A percentile compares a stretch with the other conserved stretches of the same genome.
phyloP scores from a whole-genome alignment of 176 grass and related monocot genomes.

The Urochloa ruziziensis region DNA sequence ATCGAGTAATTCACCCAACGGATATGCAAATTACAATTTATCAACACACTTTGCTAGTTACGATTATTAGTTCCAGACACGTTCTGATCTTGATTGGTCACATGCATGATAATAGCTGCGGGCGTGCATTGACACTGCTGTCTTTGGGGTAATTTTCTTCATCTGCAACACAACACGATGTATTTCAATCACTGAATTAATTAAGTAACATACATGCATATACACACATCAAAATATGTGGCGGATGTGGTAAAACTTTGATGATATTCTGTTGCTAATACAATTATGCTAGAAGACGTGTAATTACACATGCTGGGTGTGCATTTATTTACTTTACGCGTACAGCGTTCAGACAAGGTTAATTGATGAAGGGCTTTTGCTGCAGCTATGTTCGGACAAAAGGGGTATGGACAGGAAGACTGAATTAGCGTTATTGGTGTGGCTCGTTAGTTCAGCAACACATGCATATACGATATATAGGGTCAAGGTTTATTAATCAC shows the following conservation, averaged over 20 bases:
- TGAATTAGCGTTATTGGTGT: background rate
- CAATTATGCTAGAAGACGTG: background rate
- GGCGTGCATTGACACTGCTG: background rate
- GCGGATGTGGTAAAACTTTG: background rate
- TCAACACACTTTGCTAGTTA: background rate
- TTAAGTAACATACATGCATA: too few species aligned
- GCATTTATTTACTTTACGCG: conserved; percentile 9
- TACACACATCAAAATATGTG: background rate
- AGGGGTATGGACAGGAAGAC: background rate
- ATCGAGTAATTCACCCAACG: background rate
- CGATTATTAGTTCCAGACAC: background rate
- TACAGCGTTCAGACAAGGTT: background rate
- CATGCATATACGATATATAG: background rate
- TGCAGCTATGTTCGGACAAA: background rate
- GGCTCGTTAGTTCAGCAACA: background rate
- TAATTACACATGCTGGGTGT: background rate
- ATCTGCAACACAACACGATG: conserved; percentile 21
- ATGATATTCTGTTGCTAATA: background rate
- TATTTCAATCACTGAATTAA: background rate
- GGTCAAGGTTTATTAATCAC: background rate
- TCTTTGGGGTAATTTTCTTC: conserved; percentile 1
- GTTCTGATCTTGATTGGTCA: background rate
- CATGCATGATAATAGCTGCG: background rate
- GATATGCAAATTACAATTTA: background rate
- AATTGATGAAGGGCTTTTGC: conserved; percentile 31